Evolutionary conservation across 1,139 yeast genomes (phyloP), one percentile per base, ranked within the genome.

Genomic region (Candida dubliniensis): DNA sequence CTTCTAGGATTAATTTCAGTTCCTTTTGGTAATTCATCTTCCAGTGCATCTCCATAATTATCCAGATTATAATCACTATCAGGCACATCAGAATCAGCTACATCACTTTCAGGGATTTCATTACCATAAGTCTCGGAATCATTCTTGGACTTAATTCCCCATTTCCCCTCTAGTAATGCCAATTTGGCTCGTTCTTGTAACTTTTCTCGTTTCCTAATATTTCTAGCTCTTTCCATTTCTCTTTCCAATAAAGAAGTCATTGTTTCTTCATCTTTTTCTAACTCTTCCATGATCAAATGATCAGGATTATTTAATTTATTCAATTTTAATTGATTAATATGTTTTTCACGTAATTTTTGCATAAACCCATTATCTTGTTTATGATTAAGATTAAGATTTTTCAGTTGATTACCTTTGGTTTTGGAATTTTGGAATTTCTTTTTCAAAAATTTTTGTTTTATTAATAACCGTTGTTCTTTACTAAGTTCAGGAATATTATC

Each of bases 191-290:
- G 65, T 48, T 71, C 76, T 43, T 61, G 60, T 31, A 67, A 48
- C 48, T 76, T 71, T 45, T 79, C 87, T 45, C 71, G 74, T 53
- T 72, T 76, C 46, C 83, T 69, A 29, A 77, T 70, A 41, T 67
- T 71, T 54, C 80, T 64, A 29, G 69, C 78, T 50, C 83, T 68
- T 49, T 76, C 77, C 54, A 81, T 73, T 56, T 85, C 91, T 46
- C 79, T 73, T 52, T 84, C 89, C 51, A 84, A 67, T 38, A 84
- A 66, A n/a, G 69, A 61, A 2, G 74, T 75, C 74, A 70, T 69
- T 18, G 66, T 61, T 42, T 70, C 75, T 40, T 70, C 76, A 42
- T 70, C 74, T 51, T 69, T 63, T 44, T 71, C 71, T 38, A 70
- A 57, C 45, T 70, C 75, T 41, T 65, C 64, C 34, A 63, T 49